Evolutionary conservation across 2,329 filamentous ascomycete species (phyloP).

Genomic region (Graphiopsis chlorocephala): DNA sequence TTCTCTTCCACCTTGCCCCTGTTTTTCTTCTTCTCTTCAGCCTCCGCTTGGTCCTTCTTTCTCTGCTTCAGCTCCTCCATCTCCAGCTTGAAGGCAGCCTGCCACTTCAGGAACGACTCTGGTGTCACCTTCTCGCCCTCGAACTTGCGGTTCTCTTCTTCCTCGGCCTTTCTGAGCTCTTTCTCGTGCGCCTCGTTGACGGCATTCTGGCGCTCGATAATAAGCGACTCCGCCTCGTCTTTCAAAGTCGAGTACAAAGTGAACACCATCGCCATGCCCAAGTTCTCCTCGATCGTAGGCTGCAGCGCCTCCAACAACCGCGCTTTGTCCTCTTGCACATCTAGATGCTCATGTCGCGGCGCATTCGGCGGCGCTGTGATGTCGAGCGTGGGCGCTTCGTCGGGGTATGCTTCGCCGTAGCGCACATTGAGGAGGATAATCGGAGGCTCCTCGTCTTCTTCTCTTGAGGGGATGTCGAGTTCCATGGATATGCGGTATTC

Average conservation of each 20-base stretch:
- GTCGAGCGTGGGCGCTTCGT: constrained; percentile 79
- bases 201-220: constrained; percentile 68
- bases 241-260: constrained; percentile 84
- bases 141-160: constrained; percentile 95
- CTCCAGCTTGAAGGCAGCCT: constrained; percentile 72
- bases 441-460: constrained; percentile 56
- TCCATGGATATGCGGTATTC: constrained; percentile 82
- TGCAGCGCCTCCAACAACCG: constrained; percentile 67
- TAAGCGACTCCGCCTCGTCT: constrained; percentile 82
- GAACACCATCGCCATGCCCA: constrained; percentile 98
- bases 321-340: constrained; percentile 75
- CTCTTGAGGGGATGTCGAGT: constrained; percentile 63
- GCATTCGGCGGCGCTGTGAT: constrained; percentile 71
- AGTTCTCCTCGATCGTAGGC: constrained; percentile 80
- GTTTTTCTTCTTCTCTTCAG: constrained; percentile 60
- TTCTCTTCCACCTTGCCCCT: constrained; percentile 67
- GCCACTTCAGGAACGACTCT: constrained; percentile 82
- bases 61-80: constrained; percentile 68
- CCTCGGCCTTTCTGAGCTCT: constrained; percentile 64
- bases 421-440: constrained; percentile 78
- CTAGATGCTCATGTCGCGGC: constrained; percentile 68
- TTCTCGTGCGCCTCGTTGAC: constrained; percentile 54
- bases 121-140: constrained; percentile 85
- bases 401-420: constrained; percentile 88
- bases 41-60: constrained; percentile 63